Conservation (phyloP, 495 filamentous ascomycete species). For the Penicillium fimorum region DNA sequence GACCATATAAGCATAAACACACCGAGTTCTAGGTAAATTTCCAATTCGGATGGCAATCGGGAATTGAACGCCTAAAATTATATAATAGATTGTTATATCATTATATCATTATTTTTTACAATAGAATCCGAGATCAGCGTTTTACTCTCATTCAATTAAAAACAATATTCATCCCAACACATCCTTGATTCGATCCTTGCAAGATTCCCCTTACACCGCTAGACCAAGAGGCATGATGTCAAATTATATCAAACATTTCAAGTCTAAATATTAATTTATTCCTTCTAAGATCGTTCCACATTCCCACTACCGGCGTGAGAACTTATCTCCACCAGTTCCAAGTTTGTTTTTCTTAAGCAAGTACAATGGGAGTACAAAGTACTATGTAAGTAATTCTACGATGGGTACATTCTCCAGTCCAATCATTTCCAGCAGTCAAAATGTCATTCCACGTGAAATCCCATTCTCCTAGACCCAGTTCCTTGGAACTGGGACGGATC, state of each 20-base stretch:
- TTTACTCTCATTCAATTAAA: not conserved
- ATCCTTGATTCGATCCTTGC: not conserved
- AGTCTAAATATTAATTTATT: not conserved
- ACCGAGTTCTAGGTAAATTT: not conserved
- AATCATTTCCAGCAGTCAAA: not conserved
- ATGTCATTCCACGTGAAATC: constrained; percentile 26
- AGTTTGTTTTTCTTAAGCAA: not conserved
- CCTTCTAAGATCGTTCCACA: not conserved
- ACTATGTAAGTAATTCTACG: not conserved
- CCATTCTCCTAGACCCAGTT: constrained; percentile 14
- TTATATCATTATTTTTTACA: not conserved
- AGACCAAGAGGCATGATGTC: not conserved
- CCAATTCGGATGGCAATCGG: constrained; percentile 1
- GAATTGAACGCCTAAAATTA: not conserved
- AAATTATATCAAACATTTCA: not conserved
- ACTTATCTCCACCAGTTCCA: not conserved
- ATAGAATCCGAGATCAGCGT: not conserved
- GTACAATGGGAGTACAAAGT: not conserved
- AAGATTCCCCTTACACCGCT: constrained; percentile 1
- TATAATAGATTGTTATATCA: not conserved
- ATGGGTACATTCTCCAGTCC: not conserved
- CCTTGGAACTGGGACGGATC: constrained; percentile 27
- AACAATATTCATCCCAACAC: not conserved
- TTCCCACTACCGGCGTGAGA: not conserved
- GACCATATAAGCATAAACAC: not conserved